Conservation (phyloP, 352 stramenopile genomes). For the Elongisporangium prolatum region DNA sequence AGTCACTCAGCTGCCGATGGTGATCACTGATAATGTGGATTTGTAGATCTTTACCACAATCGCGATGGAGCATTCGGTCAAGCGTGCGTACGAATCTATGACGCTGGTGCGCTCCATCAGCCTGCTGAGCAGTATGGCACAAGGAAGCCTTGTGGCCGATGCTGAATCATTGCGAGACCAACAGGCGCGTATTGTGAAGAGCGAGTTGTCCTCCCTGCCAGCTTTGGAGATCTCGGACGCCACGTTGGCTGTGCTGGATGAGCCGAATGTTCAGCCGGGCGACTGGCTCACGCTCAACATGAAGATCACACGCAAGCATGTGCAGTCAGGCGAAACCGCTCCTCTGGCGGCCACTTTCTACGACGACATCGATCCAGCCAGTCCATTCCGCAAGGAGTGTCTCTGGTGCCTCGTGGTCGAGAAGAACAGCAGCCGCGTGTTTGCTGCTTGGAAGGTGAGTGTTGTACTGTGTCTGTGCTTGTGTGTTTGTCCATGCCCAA, state of each 20-base stretch:
- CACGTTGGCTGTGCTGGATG: conserved; percentile 55
- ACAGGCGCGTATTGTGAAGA: conserved; percentile 25
- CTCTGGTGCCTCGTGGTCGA: conserved; percentile 71
- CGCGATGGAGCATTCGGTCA: conserved; percentile 58
- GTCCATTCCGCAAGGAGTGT: conserved; percentile 68
- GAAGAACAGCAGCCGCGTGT: conserved; percentile 48
- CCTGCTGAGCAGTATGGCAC: conserved; percentile 63
- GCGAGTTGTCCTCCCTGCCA: conserved; percentile 7
- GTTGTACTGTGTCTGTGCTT: neutral
- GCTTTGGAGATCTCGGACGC: conserved; percentile 18
- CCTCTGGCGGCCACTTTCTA: conserved; percentile 60
- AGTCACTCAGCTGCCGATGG: neutral
- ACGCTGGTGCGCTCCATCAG: conserved; percentile 52
- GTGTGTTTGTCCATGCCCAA: neutral
- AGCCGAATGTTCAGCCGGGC: conserved; percentile 60
- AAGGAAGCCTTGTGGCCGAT: conserved; percentile 67
- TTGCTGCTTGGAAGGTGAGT: conserved; percentile 61
- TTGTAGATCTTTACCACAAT: conserved; percentile 49
- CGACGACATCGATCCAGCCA: conserved; percentile 61
- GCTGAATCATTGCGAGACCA: conserved; percentile 56
- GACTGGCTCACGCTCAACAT: conserved; percentile 78
- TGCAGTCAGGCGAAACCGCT: conserved; percentile 33
- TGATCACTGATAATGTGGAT: conserved; percentile 6
- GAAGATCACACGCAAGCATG: conserved; percentile 41
- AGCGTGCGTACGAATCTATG: conserved; percentile 52